A percentile compares a stretch with the other conserved stretches of the same genome.
These are phyloP conservation scores for Alternaria alternata DNA, from an alignment of 2,329 filamentous ascomycete species.

Conservation along the genomic window DNA sequence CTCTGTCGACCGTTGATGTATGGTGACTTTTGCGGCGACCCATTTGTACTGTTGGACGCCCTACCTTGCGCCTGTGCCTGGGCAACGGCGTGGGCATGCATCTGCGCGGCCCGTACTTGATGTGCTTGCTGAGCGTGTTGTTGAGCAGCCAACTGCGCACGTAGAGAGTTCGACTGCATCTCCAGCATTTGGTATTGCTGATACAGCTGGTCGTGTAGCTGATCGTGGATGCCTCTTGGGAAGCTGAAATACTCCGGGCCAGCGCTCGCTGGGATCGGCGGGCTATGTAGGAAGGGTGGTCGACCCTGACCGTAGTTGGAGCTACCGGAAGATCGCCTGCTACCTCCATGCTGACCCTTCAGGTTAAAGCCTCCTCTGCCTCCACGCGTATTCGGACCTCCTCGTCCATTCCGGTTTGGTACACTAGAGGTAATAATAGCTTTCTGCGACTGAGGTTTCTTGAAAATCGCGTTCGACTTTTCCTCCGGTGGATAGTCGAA, in stretches of 20 bases:
- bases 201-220: conserved; percentile 58
- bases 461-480: conserved; percentile 66
- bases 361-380: conserved; percentile 57
- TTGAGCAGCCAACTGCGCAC: conserved; percentile 47
- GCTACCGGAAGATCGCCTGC: conserved; percentile 66
- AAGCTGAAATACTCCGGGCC: conserved; percentile 57
- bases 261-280: conserved; percentile 48
- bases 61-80: conserved; percentile 48
- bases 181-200: conserved; percentile 59
- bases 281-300: conserved; percentile 52
- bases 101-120: conserved; percentile 45
- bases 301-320: conserved; percentile 56
- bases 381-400: conserved; percentile 56
- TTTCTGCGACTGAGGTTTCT: conserved; percentile 61
- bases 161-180: conserved; percentile 51
- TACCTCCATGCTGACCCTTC: conserved; percentile 55
- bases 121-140: conserved; percentile 52
- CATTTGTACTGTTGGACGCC: conserved; percentile 45
- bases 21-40: conserved; percentile 53
- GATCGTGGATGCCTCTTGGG: conserved; percentile 50
- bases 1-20: conserved; percentile 45
- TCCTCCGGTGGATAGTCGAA: conserved; percentile 84
- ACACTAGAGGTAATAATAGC: conserved; percentile 61
- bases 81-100: conserved; percentile 49
- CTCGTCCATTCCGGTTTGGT: conserved; percentile 59